Conservation (phyloP, 2,329 filamentous ascomycete genomes). For the Periconia macrospinosa region DNA sequence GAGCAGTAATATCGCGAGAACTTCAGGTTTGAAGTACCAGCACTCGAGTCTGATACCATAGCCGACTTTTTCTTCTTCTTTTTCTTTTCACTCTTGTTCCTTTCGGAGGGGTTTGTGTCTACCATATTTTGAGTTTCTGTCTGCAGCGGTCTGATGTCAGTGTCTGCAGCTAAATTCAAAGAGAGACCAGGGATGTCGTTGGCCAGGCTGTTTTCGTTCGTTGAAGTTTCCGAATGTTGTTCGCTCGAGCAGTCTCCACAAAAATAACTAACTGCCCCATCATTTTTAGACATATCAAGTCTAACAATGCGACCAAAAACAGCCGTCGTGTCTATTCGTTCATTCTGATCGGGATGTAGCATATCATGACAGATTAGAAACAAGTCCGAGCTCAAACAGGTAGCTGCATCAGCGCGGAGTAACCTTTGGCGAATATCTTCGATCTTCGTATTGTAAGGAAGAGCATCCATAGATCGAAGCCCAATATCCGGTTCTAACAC, state of each 20-base stretch:
- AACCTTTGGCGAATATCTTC: background rate
- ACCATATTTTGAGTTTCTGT: background rate
- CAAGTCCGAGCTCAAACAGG: background rate
- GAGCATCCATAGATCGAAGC: background rate
- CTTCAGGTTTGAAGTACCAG: background rate
- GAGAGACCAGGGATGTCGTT: background rate
- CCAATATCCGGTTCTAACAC: background rate
- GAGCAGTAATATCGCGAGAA: background rate
- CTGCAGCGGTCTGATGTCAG: background rate
- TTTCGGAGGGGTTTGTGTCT: background rate
- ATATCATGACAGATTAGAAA: slow-evolving; percentile 5
- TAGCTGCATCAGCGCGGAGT: background rate
- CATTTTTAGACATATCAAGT: background rate
- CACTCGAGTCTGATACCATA: background rate
- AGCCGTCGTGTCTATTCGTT: slow-evolving; percentile 1
- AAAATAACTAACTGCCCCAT: background rate
- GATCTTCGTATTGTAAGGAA: background rate
- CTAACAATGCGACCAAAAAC: background rate
- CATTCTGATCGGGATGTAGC: background rate
- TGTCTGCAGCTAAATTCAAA: background rate
- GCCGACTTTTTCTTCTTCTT: background rate
- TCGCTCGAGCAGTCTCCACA: background rate
- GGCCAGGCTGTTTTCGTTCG: background rate
- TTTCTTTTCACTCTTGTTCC: background rate
- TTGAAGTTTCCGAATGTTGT: background rate